phyloP scores from a whole-genome alignment of 306 rosid genomes.

The Neltuma alba region DNA sequence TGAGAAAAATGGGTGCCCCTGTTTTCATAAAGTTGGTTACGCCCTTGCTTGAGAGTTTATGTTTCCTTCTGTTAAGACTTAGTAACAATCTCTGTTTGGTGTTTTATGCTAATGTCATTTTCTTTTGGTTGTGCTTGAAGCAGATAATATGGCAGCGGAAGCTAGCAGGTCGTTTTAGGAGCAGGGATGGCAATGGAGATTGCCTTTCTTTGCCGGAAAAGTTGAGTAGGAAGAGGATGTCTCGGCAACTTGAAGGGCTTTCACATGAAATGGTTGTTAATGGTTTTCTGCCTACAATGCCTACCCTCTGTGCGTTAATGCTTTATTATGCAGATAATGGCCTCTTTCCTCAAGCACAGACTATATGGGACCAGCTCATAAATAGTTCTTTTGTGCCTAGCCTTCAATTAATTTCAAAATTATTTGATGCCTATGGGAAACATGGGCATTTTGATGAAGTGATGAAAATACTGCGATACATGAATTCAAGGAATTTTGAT shows the following conservation, averaged over 20 bases:
- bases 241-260: constrained; percentile 45
- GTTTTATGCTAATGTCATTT: neutral
- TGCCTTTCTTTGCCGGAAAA: constrained; percentile 28
- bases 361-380: constrained; percentile 61
- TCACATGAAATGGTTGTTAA: constrained; percentile 43
- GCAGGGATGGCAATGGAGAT: constrained; percentile 26
- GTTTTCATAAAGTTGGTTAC: neutral
- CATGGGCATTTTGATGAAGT: constrained; percentile 42
- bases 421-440: constrained; percentile 57
- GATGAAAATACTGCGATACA: constrained; percentile 44
- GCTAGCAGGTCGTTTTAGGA: constrained; percentile 27
- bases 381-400: constrained; percentile 62
- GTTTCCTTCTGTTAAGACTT: neutral
- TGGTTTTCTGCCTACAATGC: constrained; percentile 38
- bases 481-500: constrained; percentile 46
- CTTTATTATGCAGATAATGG: constrained; percentile 53
- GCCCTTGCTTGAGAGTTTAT: neutral
- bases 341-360: constrained; percentile 51
- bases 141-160: constrained; percentile 49
- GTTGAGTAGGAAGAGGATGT: constrained; percentile 45
- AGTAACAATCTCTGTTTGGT: neutral
- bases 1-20: neutral
- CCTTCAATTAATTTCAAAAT: constrained; percentile 48
- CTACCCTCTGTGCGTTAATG: constrained; percentile 51
- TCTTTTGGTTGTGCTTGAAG: constrained; percentile 32